Evolutionary conservation across 352 stramenopile genomes (phyloP).

Genomic region (Globisporangium spinosum): DNA sequence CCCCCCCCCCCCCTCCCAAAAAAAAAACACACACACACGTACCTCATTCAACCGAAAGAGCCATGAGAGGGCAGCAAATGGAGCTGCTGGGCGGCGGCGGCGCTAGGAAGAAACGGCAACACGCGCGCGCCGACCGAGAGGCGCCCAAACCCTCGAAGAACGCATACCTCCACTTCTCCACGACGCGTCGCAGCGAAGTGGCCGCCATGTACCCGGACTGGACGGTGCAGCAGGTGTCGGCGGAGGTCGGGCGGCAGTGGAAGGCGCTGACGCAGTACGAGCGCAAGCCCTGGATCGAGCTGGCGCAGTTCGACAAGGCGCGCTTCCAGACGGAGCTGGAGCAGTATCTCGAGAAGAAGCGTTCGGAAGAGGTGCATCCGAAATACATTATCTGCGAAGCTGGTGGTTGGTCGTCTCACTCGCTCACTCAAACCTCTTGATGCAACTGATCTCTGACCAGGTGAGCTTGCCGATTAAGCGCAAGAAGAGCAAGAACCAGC

Average conservation of each 20-base stretch:
- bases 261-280: slow-evolving; percentile 37
- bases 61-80: slow-evolving; percentile 6
- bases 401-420: background rate
- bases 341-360: slow-evolving; percentile 22
- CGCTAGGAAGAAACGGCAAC: slow-evolving; percentile 8
- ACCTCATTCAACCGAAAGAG: background rate
- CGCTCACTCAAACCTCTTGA: background rate
- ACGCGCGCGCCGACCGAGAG: slow-evolving; percentile 4
- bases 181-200: slow-evolving; percentile 30
- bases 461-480: slow-evolving; percentile 24
- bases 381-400: background rate
- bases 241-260: slow-evolving; percentile 50
- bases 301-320: slow-evolving; percentile 61
- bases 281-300: slow-evolving; percentile 45
- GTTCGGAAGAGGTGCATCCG: slow-evolving; percentile 1
- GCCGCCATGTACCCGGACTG: slow-evolving; percentile 31
- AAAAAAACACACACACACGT: too few relatives aligned
- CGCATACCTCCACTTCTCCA: slow-evolving; percentile 53
- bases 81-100: background rate
- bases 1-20: background rate
- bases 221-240: slow-evolving; percentile 44
- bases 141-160: slow-evolving; percentile 29
- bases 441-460: background rate
- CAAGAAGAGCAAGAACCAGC: slow-evolving; percentile 38
- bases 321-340: slow-evolving; percentile 37